Conservation (phyloP, 345 rosid species). For the Lumnitzera racemosa region DNA sequence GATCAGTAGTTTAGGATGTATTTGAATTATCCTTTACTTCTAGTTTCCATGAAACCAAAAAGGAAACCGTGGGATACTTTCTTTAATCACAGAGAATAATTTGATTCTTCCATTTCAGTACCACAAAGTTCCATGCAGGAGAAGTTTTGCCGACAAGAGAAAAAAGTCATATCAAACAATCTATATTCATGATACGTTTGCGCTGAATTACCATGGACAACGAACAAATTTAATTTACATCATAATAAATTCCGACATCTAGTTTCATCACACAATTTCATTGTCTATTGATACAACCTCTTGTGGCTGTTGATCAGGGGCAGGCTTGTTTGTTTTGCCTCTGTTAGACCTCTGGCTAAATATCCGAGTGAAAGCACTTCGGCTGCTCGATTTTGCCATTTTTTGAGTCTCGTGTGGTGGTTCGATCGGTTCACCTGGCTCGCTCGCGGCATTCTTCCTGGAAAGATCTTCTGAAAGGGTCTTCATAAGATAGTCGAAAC, state of each 20-base stretch:
- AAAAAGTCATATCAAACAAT: not conserved
- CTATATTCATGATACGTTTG: not conserved
- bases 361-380: slow-evolving; percentile 43
- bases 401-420: slow-evolving; percentile 17
- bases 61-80: too few relatives aligned
- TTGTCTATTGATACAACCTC: slow-evolving; percentile 20
- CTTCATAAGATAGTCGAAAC: slow-evolving; percentile 49
- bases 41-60: too few relatives aligned
- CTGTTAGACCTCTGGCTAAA: slow-evolving; percentile 56
- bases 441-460: slow-evolving; percentile 29
- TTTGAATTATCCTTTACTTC: too few relatives aligned
- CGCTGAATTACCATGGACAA: not conserved
- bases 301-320: slow-evolving; percentile 45
- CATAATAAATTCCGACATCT: not conserved
- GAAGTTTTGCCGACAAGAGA: too few relatives aligned
- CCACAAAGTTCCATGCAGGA: too few relatives aligned
- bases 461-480: slow-evolving; percentile 57
- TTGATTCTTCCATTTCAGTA: too few relatives aligned
- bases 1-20: too few relatives aligned
- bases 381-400: slow-evolving; percentile 31
- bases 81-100: too few relatives aligned
- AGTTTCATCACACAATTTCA: slow-evolving; percentile 29
- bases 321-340: slow-evolving; percentile 37
- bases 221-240: slow-evolving; percentile 1
- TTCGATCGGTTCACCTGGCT: not conserved